A percentile compares a stretch with the other conserved stretches of the same genome.
Evolutionary conservation across 2,329 filamentous ascomycete species (phyloP).

Genomic region (Aureobasidium subglaciale): DNA sequence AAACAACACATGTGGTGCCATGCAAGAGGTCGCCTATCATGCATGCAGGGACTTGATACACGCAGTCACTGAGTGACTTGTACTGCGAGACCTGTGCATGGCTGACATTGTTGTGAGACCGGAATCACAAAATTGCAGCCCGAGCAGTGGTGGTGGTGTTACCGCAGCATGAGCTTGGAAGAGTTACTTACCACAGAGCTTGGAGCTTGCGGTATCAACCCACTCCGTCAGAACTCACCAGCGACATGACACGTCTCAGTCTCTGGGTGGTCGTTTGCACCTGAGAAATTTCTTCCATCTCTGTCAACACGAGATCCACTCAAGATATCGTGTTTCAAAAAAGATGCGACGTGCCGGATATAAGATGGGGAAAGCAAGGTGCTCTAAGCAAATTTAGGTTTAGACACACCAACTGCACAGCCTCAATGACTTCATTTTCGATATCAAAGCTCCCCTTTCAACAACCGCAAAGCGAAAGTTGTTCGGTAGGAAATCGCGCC

Average conservation of each 20-base stretch:
- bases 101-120: constrained; percentile 3
- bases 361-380: background rate
- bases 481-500: background rate
- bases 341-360: background rate
- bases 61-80: background rate
- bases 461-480: background rate
- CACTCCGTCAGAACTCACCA: too few species aligned
- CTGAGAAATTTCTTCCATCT: background rate
- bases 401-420: constrained; percentile 10
- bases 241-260: background rate
- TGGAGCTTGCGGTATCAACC: too few species aligned
- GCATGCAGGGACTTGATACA: background rate
- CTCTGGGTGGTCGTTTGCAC: too few species aligned
- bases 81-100: background rate
- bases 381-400: constrained; percentile 7
- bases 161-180: background rate
- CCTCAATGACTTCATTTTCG: constrained; percentile 6
- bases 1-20: background rate
- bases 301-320: background rate
- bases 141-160: background rate
- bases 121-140: background rate
- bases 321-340: background rate
- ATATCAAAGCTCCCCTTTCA: background rate
- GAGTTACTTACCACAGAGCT: background rate
- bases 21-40: background rate